Percentiles rank a stretch among this genome's conserved stretches.
Evolutionary conservation across 495 filamentous ascomycete genomes (phyloP).

Genomic region (Penicillium herquei): DNA sequence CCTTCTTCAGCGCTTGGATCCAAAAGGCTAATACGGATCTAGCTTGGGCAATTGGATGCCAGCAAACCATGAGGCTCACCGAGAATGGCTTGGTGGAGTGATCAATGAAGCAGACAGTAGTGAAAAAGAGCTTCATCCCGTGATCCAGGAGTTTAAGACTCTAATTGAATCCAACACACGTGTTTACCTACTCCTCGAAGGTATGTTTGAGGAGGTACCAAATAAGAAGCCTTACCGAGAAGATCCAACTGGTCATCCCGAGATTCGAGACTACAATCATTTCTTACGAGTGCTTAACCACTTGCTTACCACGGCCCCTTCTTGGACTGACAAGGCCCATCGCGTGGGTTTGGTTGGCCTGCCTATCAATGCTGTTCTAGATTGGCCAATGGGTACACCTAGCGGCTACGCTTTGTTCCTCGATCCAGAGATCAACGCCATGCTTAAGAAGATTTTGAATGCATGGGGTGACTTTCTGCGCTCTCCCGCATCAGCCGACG

Average conservation of each 20-base stretch:
- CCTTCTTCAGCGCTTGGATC: background rate
- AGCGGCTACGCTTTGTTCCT: constrained; percentile 66
- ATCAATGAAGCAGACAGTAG: constrained; percentile 32
- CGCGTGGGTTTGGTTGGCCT: constrained; percentile 63
- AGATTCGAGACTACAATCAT: constrained; percentile 63
- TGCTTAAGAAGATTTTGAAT: constrained; percentile 67
- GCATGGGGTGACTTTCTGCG: constrained; percentile 62
- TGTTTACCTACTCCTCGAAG: constrained; percentile 35
- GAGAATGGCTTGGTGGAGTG: constrained; percentile 34
- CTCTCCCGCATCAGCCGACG: constrained; percentile 56
- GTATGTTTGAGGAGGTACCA: constrained; percentile 71
- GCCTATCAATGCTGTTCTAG: constrained; percentile 66
- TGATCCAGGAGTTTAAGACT: constrained; percentile 41
- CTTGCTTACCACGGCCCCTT: constrained; percentile 59
- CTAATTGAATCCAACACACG: constrained; percentile 46
- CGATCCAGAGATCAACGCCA: constrained; percentile 62
- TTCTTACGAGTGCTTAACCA: constrained; percentile 65
- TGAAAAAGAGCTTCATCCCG: constrained; percentile 27
- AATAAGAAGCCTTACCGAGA: constrained; percentile 49
- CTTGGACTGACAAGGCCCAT: constrained; percentile 53
- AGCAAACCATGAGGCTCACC: constrained; percentile 25
- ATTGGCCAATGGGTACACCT: constrained; percentile 71
- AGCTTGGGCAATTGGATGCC: constrained; percentile 42
- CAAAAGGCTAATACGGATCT: background rate
- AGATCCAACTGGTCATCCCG: constrained; percentile 57